phyloP scores from a whole-genome alignment of 2,329 filamentous ascomycete genomes.

The Trichoderma hamatum region DNA sequence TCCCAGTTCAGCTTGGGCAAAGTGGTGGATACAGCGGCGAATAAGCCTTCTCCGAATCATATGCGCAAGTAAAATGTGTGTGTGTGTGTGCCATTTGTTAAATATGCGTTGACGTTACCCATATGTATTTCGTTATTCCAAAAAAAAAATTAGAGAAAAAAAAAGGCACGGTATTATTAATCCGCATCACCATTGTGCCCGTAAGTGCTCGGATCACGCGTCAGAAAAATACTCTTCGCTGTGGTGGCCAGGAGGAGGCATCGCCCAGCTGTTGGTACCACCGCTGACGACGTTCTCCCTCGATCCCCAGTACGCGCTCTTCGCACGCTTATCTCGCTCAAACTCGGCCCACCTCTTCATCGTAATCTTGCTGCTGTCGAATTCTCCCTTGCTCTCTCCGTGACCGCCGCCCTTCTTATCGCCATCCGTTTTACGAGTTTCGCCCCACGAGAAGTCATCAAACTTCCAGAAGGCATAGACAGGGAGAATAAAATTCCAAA shows the following conservation, averaged over 20 bases:
- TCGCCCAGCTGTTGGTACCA: constrained; percentile 47
- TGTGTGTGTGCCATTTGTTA: neutral
- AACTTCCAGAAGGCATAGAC: constrained; percentile 99
- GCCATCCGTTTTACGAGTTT: constrained; percentile 91
- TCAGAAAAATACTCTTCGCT: constrained; percentile 62
- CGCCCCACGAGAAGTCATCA: constrained; percentile 99
- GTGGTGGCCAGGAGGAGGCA: constrained; percentile 50
- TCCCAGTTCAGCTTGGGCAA: neutral
- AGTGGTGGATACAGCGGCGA: neutral
- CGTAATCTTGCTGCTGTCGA: constrained; percentile 97
- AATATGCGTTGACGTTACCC: constrained; percentile 6
- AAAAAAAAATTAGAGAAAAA: constrained; percentile 12
- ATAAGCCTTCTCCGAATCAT: constrained; percentile 4
- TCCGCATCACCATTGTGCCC: neutral
- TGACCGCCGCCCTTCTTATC: constrained; percentile 86
- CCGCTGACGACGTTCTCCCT: constrained; percentile 54
- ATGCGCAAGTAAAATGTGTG: constrained; percentile 5
- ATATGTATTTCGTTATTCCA: constrained; percentile 23
- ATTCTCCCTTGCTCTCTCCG: constrained; percentile 89
- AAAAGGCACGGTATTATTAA: constrained; percentile 8
- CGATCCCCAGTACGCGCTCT: constrained; percentile 55
- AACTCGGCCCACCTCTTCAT: constrained; percentile 99
- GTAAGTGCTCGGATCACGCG: constrained; percentile 40
- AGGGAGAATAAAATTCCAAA: constrained; percentile 97
- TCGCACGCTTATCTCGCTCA: constrained; percentile 65